Evolutionary conservation across 306 rosid genomes (phyloP).

Genomic region (Betula pendula): DNA sequence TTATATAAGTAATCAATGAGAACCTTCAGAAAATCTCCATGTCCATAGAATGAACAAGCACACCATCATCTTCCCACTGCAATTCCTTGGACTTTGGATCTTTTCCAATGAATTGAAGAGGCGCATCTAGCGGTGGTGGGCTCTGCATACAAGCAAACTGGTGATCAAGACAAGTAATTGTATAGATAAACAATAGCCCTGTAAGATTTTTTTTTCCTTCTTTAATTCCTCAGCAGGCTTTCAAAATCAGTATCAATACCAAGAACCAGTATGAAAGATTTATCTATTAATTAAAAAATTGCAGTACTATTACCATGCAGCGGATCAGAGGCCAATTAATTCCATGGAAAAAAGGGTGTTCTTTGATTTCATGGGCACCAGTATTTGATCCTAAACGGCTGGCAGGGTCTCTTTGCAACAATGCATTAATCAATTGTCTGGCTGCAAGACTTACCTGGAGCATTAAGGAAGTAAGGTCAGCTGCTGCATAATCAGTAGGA

Average conservation of each 20-base stretch:
- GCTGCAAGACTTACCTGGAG: conserved; percentile 86
- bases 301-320: conserved; percentile 62
- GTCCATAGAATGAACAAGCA: conserved; percentile 58
- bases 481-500: conserved; percentile 19
- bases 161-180: conserved; percentile 13
- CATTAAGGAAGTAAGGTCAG: conserved; percentile 22
- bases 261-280: background rate
- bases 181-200: background rate
- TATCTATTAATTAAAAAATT: background rate
- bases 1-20: background rate
- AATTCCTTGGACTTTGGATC: conserved; percentile 54
- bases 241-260: conserved; percentile 13
- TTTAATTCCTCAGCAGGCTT: background rate
- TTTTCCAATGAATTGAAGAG: conserved; percentile 54
- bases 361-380: conserved; percentile 85
- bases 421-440: conserved; percentile 84
- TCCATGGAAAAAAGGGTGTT: conserved; percentile 86
- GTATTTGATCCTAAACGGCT: conserved; percentile 69
- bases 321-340: conserved; percentile 91
- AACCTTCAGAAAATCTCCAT: conserved; percentile 66
- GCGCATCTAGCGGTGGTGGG: conserved; percentile 73
- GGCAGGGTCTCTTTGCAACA: conserved; percentile 80
- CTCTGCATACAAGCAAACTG: conserved; percentile 49
- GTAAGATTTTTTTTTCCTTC: no score
- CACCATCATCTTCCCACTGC: conserved; percentile 89